Evolutionary conservation across 371 early-diverging fungal species (phyloP).

Genomic region (Mucor indicus): DNA sequence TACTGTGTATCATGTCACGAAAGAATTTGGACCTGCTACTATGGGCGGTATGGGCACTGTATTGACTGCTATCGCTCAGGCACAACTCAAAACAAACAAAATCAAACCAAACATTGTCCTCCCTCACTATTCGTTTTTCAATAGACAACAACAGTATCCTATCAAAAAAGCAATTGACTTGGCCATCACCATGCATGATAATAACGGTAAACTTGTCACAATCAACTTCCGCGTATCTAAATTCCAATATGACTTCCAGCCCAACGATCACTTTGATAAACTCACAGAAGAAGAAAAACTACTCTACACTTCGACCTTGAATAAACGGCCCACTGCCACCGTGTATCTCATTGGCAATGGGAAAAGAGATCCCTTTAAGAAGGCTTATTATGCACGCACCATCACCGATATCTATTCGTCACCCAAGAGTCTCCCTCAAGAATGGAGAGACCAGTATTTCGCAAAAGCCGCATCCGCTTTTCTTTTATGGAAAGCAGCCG

Average conservation of each 20-base stretch:
- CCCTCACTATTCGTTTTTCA: slow-evolving; percentile 57
- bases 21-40: slow-evolving; percentile 62
- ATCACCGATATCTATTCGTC: slow-evolving; percentile 50
- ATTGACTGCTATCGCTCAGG: slow-evolving; percentile 54
- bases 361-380: slow-evolving; percentile 41
- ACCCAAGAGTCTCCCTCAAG: slow-evolving; percentile 50
- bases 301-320: not conserved
- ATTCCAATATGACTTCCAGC: slow-evolving; percentile 31
- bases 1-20: slow-evolving; percentile 60
- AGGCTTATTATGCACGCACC: slow-evolving; percentile 44
- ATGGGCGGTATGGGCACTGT: slow-evolving; percentile 63
- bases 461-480: slow-evolving; percentile 57
- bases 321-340: slow-evolving; percentile 15
- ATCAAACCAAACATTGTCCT: slow-evolving; percentile 53
- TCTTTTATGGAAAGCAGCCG: slow-evolving; percentile 46
- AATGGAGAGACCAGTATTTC: slow-evolving; percentile 68
- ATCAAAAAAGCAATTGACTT: slow-evolving; percentile 37
- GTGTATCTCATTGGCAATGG: slow-evolving; percentile 61
- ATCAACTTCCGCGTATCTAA: slow-evolving; percentile 48
- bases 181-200: slow-evolving; percentile 34
- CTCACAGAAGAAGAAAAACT: slow-evolving; percentile 13
- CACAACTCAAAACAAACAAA: slow-evolving; percentile 48
- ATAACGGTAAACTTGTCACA: slow-evolving; percentile 29
- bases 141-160: slow-evolving; percentile 30
- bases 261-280: slow-evolving; percentile 2